Base-by-base conservation (phyloP, 805 yeast species). In the Kluyveromyces lactis region DNA sequence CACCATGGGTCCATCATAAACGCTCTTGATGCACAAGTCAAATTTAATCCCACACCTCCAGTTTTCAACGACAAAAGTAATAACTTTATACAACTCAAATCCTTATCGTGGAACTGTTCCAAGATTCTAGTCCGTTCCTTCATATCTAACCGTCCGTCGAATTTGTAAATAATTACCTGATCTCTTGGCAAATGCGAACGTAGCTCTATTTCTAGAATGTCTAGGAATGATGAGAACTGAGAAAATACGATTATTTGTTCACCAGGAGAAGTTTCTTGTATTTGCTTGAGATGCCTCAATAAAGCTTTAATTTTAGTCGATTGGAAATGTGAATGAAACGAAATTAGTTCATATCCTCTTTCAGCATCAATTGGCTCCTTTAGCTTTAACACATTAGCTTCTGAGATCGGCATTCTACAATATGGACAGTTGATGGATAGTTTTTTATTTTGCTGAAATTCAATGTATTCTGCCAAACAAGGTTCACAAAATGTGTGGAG, bases 1-100 rank as follows among this genome's bases (percentile, higher is more conserved):
- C 97, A 89, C 92, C 95, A 89, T 0, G 97, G 96, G 53, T 89
- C 97, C 86, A 90, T 81, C 74, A 89, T 71, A 50, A 79, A 86
- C 2, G 94, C 97, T 26, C 75, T 71, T 0, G 85, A 81, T 0
- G 97, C 95, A 37, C 80, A 76, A 0, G 95, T 89, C 44, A 89
- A 64, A 53, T 89, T 89, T 45, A 89, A 67, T 0, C 97, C 97
- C 10, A 87, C 95, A 6, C 97, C 97, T 18, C 97, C 97, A 0
- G 96, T 95, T 58, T 86, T 89, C 45, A 87, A 63, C 6, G 95
- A 82, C 15, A 89, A 56, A 17, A 89, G 63, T 9, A 89, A 56
- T 1, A 89, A 71, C 3, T 72, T 69, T 46, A 48, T 58, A 21
- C 47, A 49, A 9, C 40, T 48, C 2, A 62, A 53, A 33, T 63